Evolutionary conservation across 225 moss, liverwort and hornwort species (phyloP), one percentile per base, ranked within the genome.

Genomic region (Anthoceros angustus): DNA sequence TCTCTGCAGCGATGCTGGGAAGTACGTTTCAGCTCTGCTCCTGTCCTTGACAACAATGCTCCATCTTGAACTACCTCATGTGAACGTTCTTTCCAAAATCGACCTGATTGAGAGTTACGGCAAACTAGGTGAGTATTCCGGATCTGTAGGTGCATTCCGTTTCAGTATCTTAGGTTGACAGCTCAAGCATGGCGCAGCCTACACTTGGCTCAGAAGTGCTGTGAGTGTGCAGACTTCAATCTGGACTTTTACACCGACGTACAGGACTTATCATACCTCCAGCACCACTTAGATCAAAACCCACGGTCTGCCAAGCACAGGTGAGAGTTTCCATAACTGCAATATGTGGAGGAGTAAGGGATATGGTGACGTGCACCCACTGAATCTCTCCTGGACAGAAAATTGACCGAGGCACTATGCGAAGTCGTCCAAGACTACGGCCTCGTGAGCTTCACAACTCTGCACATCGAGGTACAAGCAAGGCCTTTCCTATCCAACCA

Each of bases 51-150:
- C 98, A 67, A 81, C 98, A 9, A 99, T 99, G 98, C 77, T 99
- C 42, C 98, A 99, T 75, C 74, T 99, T 68, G 98, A 99, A 75
- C 92, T 99, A 72, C 98, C 98, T n/a, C 98, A 99, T 75, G 80
- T 99, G 70, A 99, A 99, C 69, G 87, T 99, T 1, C 75, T 99
- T 43, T 99, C 98, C 39, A 99, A 99, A 77, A 92, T 99, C 63
- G 98, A 99, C 74, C 82, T 99, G 42, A 99, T 99, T 49, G 92
- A 99, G 78, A 92, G 92, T 73, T 99, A 92, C 74, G 98, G 98
- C 74, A 92, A 84, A 76, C 98, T 99, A 67, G 88, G 94, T 95
- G 86, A 40, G n/a, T 0, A 63, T 2, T 42, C 42, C 39, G 3
- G 41, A 23, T 67, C 25, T 12, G 24, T 20, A 11, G 7, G 12